Conservation (phyloP, 2,329 filamentous ascomycete species). For the Alternaria arborescens region DNA sequence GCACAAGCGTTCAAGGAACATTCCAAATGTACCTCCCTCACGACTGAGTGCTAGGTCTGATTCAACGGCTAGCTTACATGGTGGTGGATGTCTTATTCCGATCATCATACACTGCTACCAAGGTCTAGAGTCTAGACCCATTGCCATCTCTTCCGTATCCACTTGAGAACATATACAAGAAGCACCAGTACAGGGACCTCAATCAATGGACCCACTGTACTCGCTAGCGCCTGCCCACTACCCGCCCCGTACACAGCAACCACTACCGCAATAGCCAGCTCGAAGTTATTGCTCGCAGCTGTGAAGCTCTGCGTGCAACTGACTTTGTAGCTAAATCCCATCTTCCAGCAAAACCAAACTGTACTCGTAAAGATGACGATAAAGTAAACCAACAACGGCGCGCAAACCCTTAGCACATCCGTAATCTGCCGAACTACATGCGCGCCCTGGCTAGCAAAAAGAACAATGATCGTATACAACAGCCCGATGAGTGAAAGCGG, state of each 20-base stretch:
- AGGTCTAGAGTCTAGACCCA: slow-evolving; percentile 56
- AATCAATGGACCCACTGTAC: slow-evolving; percentile 84
- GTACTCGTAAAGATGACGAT: slow-evolving; percentile 76
- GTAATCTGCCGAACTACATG: slow-evolving; percentile 85
- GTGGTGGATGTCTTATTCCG: neutral
- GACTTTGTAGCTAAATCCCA: slow-evolving; percentile 78
- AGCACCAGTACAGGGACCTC: slow-evolving; percentile 84
- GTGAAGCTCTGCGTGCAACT: slow-evolving; percentile 84
- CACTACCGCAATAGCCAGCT: slow-evolving; percentile 87
- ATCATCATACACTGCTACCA: neutral
- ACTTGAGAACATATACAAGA: slow-evolving; percentile 77
- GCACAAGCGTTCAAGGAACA: slow-evolving; percentile 7
- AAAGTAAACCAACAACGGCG: slow-evolving; percentile 85
- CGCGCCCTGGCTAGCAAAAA: slow-evolving; percentile 85
- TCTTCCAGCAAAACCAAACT: slow-evolving; percentile 65
- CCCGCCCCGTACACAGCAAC: slow-evolving; percentile 80
- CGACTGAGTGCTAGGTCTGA: neutral
- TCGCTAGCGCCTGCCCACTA: slow-evolving; percentile 81
- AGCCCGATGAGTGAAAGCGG: slow-evolving; percentile 84
- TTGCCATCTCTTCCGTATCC: slow-evolving; percentile 62
- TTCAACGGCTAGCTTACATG: slow-evolving; percentile 2
- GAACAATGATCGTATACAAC: slow-evolving; percentile 84
- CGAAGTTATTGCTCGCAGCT: slow-evolving; percentile 92
- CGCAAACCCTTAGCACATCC: slow-evolving; percentile 80
- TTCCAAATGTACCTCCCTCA: slow-evolving; percentile 4